Evolutionary conservation across 495 filamentous ascomycete species (phyloP).

Genomic region (Trichocladium uniseriatum): DNA sequence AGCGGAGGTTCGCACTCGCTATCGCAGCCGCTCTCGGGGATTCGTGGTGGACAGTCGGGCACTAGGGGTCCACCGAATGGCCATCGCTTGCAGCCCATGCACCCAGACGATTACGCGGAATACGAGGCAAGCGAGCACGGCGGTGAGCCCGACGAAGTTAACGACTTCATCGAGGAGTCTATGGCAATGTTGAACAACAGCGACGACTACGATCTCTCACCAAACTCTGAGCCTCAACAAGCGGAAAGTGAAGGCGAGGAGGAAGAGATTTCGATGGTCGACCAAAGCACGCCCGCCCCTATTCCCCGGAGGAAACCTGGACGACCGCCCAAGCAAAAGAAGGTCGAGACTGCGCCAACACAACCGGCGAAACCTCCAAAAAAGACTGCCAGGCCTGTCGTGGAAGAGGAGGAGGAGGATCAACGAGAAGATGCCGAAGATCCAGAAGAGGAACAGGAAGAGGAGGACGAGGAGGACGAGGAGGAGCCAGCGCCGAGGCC

Average conservation of each 20-base stretch:
- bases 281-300: constrained; percentile 1
- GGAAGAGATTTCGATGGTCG: constrained; percentile 8
- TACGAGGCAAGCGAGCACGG: constrained; percentile 17
- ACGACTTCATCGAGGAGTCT: constrained; percentile 26
- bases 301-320: constrained; percentile 14
- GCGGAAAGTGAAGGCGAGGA: constrained; percentile 22
- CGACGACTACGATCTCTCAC: constrained; percentile 15
- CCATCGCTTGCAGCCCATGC: constrained; percentile 7
- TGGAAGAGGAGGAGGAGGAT: constrained; percentile 6
- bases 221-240: constrained; percentile 13
- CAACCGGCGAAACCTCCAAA: constrained; percentile 5
- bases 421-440: neutral
- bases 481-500: constrained; percentile 7
- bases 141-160: constrained; percentile 14
- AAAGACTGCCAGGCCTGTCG: constrained; percentile 3
- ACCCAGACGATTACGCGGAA: constrained; percentile 20
- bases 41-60: neutral
- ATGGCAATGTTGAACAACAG: constrained; percentile 29
- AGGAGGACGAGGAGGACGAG: constrained; percentile 9
- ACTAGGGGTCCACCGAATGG: constrained; percentile 1
- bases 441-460: constrained; percentile 10
- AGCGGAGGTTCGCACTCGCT: constrained; percentile 13
- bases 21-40: constrained; percentile 16
- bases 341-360: neutral
- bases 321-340: constrained; percentile 14